These are phyloP conservation scores for Rhexocercosporidium sp. DNA, from an alignment of 2,329 filamentous ascomycete genomes.

Conservation along the genomic window DNA sequence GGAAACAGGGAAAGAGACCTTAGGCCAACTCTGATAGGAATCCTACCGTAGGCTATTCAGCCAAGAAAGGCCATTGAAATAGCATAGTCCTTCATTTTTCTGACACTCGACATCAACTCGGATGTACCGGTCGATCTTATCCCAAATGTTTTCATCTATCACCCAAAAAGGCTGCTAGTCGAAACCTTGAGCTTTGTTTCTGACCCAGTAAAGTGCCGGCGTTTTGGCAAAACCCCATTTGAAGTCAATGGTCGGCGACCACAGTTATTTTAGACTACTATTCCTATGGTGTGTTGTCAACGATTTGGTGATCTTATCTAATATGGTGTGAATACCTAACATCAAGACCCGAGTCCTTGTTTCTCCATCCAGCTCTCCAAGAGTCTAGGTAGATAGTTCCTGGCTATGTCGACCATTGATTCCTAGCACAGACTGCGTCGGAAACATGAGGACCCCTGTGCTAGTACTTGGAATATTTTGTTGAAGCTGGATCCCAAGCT, in stretches of 20 bases:
- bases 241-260: background rate
- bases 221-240: background rate
- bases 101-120: background rate
- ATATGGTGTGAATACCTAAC: background rate
- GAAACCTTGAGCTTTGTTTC: background rate
- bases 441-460: background rate
- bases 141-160: background rate
- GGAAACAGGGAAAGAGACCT: too few relatives aligned
- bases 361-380: background rate
- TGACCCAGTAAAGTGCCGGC: background rate
- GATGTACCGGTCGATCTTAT: background rate
- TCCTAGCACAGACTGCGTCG: background rate
- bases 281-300: background rate
- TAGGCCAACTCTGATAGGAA: background rate
- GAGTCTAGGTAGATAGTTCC: background rate
- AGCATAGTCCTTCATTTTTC: background rate
- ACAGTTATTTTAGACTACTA: background rate
- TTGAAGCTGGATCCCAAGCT: background rate
- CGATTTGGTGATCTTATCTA: background rate
- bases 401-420: background rate
- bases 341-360: background rate
- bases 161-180: background rate
- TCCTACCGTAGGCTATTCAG: background rate
- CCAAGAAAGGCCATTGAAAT: background rate
- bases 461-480: background rate